Evolutionary conservation across 257 asterid species (phyloP), one percentile per base, ranked within the genome.

Genomic region (Scutellaria barbata): DNA sequence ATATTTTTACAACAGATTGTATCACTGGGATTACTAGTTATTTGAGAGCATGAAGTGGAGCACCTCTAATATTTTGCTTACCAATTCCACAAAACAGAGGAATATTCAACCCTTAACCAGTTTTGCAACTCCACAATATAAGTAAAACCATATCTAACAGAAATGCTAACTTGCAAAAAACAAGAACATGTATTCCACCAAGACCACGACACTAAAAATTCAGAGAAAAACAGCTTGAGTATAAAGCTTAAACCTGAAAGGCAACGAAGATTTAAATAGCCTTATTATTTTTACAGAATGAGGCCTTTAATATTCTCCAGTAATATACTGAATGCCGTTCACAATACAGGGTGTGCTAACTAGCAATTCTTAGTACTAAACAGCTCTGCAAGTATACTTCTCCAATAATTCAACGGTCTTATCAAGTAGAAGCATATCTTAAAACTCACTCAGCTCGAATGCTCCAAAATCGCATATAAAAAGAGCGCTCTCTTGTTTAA

Each of bases 11-110:
- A 51, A 55, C 25, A 66, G 53, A 14, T 25, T 22, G 5, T 8
- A 10, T 14, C 74, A 50, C 17, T 18, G 39, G 69, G 64, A 60
- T 52, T 68, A 48, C 20, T 12, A 68, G 45, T 51, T 25, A 43
- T 5, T 42, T 42, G 47, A 33, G 45, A 50, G 13, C 43, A 55
- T 16, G 45, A 30, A 54, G 69, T n/a, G 40, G 20, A 47, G 37
- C 70, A 66, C n/a, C 67, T 16, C 48, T 14, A 56, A 33, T 43
- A 59, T 30, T 64, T 17, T 52, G 8, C 12, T 20, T 10, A 45
- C 47, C 16, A 63, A 39, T 37, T 33, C 63, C 33, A 51, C 18
- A 48, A 25, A 42, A 3, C 55, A 37, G 39, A 37, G 35, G 35
- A 30, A 30, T 4, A 30, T 30, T 30, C 35, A 30, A 30, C 35